Evolutionary conservation across 148 eudicot genomes (phyloP).

Genomic region (Camellia sinensis): DNA sequence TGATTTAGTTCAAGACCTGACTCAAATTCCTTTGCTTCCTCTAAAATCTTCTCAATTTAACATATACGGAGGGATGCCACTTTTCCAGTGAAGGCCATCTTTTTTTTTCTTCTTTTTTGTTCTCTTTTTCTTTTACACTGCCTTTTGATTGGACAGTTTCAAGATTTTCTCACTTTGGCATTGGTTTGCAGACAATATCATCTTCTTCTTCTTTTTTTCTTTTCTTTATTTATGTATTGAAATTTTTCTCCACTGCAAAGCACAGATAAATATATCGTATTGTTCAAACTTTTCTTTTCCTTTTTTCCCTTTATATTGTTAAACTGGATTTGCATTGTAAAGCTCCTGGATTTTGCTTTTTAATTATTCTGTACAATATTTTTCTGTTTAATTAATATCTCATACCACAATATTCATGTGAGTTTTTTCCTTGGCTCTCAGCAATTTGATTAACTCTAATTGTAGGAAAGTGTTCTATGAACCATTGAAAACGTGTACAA

Average conservation of each 20-base stretch:
- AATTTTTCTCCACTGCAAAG: not conserved
- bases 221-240: not conserved
- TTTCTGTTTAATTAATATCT: no score
- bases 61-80: not conserved
- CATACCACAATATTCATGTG: no score
- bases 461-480: no score
- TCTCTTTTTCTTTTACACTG: no score
- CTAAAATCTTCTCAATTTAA: not conserved
- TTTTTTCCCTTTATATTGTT: not conserved
- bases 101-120: no score
- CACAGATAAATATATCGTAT: not conserved
- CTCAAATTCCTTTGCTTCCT: constrained; percentile 13
- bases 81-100: constrained; percentile 2
- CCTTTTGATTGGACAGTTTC: no score
- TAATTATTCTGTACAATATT: not conserved
- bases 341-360: not conserved
- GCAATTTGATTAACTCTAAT: no score
- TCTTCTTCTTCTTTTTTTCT: no score
- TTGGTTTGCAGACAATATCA: no score
- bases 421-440: no score
- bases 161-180: no score
- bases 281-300: not conserved
- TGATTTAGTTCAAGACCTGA: not conserved
- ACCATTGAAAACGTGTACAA: no score
- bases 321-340: not conserved